These are phyloP conservation scores for Musa troglodytarum DNA, from an alignment of 176 grass and related monocot species.

Conservation along the genomic window DNA sequence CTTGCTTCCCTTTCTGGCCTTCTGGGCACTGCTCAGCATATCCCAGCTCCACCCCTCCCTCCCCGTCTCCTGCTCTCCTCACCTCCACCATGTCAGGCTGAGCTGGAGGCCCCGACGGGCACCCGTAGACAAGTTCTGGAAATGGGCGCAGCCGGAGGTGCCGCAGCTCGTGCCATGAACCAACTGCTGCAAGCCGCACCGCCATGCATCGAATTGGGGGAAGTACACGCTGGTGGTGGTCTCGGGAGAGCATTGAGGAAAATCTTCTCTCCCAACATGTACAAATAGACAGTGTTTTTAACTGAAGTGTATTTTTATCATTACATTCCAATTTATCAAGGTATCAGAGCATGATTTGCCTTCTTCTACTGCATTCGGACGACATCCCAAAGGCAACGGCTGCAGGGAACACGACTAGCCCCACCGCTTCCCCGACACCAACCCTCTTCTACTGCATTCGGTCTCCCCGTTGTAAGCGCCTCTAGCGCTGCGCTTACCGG, in stretches of 20 bases:
- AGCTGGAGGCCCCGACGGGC: neutral
- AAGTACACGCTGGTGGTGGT: conserved; percentile 39
- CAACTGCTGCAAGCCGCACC: conserved; percentile 9
- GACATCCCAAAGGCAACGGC: too few species aligned
- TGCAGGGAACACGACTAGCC: too few species aligned
- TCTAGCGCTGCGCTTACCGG: too few species aligned
- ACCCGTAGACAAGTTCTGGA: conserved; percentile 24
- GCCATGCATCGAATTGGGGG: neutral
- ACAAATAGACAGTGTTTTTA: too few species aligned
- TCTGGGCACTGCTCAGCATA: conserved; percentile 26
- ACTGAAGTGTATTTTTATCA: too few species aligned
- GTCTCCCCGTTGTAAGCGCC: too few species aligned
- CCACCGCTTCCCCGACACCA: too few species aligned
- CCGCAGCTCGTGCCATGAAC: conserved; percentile 10
- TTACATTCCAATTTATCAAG: too few species aligned
- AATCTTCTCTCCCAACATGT: too few species aligned
- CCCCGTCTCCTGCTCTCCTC: conserved; percentile 12
- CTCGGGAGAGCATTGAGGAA: conserved; percentile 8
- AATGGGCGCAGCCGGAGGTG: conserved; percentile 4
- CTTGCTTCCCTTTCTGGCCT: conserved; percentile 26
- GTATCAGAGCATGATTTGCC: too few species aligned
- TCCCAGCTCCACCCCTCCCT: conserved; percentile 27
- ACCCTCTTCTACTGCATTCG: too few species aligned
- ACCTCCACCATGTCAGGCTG: neutral
- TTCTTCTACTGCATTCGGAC: too few species aligned